Base-by-base conservation (phyloP, 2,329 filamentous ascomycete species). In the Penicillium decumbens region DNA sequence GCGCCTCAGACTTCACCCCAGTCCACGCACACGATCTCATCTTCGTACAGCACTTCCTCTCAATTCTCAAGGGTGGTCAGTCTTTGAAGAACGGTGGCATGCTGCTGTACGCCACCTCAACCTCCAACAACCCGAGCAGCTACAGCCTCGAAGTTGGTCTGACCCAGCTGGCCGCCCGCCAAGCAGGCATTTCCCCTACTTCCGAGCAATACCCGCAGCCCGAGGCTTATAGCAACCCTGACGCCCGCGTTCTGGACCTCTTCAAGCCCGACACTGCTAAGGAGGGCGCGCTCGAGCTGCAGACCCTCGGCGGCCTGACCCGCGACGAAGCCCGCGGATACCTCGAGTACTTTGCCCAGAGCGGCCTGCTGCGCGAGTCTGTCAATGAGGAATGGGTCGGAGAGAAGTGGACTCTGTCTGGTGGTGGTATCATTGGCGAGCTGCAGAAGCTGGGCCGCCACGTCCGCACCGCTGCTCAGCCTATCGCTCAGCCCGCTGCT, bases 301-400 rank as follows among this genome's bases (percentile, higher is more conserved):
- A 77, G 59, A 77, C 80, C 18, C 65, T 95, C 18, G 77, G 80
- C 37, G 87, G 88, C 7, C 63, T 96, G 58, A 85, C 76, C 61
- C 88, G 85, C 71, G 72, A 78, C 1, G 92, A 97, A 72, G 84
- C 88, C 9, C 81, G 85, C 51, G 79, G 83, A 0, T 76, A 95
- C 60, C 85, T 97, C 83, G 90, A 96, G 75, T 97, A 96, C 74
- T 97, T 92, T 78, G 90, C 89, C 4, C 83, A 82, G 30, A 95
- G 89, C 68, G 93, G 92, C 10, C 77, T 95, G 66, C 68, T 95
- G 65, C 81, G 87, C 56, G 76, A 80, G 53, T 77, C 75, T 40
- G 78, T 96, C 43, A 84, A 88, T 62, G 84, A 91, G 64, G 75
- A 75, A 55, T 77, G 80, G 54, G 85, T 96, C 30, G 77, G 80